phyloP scores from a whole-genome alignment of 495 filamentous ascomycete species.

The Aspergillus indologenus region DNA sequence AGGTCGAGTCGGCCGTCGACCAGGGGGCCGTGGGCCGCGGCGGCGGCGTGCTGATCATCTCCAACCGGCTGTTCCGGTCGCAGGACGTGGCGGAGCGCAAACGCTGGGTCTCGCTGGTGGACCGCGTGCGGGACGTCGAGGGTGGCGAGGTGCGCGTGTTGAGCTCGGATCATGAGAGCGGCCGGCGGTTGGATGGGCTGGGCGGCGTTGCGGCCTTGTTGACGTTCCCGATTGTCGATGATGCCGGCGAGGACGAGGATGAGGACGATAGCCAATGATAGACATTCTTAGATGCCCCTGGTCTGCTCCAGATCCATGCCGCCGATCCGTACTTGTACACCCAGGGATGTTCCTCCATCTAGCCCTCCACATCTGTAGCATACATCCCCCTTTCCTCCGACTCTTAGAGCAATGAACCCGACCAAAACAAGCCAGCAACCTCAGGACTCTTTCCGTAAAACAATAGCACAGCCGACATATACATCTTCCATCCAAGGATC shows the following conservation, averaged over 20 bases:
- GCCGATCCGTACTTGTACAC: no score
- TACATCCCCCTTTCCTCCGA: no score
- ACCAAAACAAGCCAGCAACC: no score
- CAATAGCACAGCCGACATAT: no score
- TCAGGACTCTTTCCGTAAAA: no score
- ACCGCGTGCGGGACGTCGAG: constrained; percentile 77
- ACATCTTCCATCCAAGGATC: no score
- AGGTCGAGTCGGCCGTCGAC: constrained; percentile 81
- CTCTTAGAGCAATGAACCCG: no score
- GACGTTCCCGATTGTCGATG: constrained; percentile 79
- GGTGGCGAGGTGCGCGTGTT: constrained; percentile 86
- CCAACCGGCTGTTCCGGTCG: constrained; percentile 79
- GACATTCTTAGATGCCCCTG: not conserved
- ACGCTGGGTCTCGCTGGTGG: constrained; percentile 81
- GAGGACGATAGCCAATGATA: constrained; percentile 19
- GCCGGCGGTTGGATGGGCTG: constrained; percentile 75
- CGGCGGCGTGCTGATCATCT: constrained; percentile 79
- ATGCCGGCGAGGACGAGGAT: constrained; percentile 43
- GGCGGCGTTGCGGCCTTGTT: constrained; percentile 87
- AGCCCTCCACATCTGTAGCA: no score
- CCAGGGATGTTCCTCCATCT: no score
- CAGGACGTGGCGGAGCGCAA: constrained; percentile 77
- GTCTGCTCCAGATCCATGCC: not conserved
- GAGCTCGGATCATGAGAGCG: constrained; percentile 93
- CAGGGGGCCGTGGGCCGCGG: constrained; percentile 87